Evolutionary conservation across 2,329 filamentous ascomycete species (phyloP).

Genomic region (Talaromyces piceae): DNA sequence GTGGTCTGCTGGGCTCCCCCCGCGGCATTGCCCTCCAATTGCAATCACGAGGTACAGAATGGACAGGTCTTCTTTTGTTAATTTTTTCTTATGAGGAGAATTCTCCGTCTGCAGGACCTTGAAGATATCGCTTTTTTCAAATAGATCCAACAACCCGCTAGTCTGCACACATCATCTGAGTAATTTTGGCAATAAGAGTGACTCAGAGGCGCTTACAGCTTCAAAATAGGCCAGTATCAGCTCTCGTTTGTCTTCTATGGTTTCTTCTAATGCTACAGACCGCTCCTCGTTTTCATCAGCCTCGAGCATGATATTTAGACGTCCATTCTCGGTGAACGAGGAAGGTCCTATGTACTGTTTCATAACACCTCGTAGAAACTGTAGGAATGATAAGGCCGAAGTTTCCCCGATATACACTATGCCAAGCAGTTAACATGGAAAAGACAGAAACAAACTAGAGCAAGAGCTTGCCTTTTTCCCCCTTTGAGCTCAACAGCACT

Average conservation of each 20-base stretch:
- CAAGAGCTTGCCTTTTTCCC: slow-evolving; percentile 6
- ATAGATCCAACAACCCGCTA: slow-evolving; percentile 35
- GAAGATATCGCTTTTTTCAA: slow-evolving; percentile 22
- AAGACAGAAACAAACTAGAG: neutral
- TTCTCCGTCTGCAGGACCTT: slow-evolving; percentile 7
- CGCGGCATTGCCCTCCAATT: slow-evolving; percentile 46
- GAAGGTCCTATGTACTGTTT: slow-evolving; percentile 48
- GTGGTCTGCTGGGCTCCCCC: slow-evolving; percentile 20
- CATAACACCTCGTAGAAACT: slow-evolving; percentile 42
- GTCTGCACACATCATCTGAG: slow-evolving; percentile 20
- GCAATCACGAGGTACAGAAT: slow-evolving; percentile 40
- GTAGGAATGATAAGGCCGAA: slow-evolving; percentile 50
- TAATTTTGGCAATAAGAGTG: slow-evolving; percentile 5
- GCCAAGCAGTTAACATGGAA: neutral
- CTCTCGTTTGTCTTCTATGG: slow-evolving; percentile 24
- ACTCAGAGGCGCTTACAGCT: slow-evolving; percentile 15
- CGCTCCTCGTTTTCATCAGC: slow-evolving; percentile 33
- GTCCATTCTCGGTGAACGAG: slow-evolving; percentile 46
- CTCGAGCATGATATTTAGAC: slow-evolving; percentile 49
- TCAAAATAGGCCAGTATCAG: slow-evolving; percentile 26
- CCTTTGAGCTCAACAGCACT: slow-evolving; percentile 9
- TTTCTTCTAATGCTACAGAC: slow-evolving; percentile 26
- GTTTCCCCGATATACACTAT: slow-evolving; percentile 32
- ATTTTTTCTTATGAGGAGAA: slow-evolving; percentile 13
- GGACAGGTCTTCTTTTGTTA: slow-evolving; percentile 18